Evolutionary conservation across 305 asterid species (phyloP).

Genomic region (Solanum hybrid): DNA sequence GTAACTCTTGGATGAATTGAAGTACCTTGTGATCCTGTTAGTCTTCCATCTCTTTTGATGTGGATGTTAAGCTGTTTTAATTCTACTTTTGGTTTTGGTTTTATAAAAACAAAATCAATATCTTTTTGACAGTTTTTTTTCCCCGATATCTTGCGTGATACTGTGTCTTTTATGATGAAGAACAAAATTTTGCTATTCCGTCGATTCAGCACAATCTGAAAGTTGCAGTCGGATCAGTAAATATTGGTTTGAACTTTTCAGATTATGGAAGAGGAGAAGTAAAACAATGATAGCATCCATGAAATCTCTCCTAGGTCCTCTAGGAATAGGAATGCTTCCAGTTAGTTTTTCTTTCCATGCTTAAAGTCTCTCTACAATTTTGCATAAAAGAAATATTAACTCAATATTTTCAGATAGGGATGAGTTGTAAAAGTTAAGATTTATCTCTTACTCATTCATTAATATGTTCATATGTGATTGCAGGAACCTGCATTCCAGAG

Average conservation of each 20-base stretch:
- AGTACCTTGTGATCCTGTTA: neutral
- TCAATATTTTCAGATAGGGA: neutral
- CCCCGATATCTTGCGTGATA: neutral
- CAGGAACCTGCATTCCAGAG: conserved; percentile 92
- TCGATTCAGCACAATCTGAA: neutral
- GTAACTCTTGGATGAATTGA: neutral
- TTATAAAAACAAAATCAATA: neutral
- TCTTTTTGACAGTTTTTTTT: neutral
- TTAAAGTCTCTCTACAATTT: neutral
- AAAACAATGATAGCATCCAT: neutral
- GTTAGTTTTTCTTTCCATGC: neutral
- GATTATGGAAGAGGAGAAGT: neutral
- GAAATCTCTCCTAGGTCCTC: neutral
- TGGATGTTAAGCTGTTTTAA: neutral
- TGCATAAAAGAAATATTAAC: neutral
- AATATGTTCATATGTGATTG: conserved; percentile 12
- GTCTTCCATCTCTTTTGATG: neutral
- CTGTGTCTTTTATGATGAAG: neutral
- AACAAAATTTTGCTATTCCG: neutral
- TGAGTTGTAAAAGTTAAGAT: neutral
- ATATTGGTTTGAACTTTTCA: neutral
- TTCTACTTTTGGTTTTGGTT: neutral
- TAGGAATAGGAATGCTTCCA: neutral
- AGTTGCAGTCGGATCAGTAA: neutral
- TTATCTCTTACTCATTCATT: conserved; percentile 6